Evolutionary conservation across 257 asterid genomes (phyloP).

Genomic region (Solanum bulbocastanum): DNA sequence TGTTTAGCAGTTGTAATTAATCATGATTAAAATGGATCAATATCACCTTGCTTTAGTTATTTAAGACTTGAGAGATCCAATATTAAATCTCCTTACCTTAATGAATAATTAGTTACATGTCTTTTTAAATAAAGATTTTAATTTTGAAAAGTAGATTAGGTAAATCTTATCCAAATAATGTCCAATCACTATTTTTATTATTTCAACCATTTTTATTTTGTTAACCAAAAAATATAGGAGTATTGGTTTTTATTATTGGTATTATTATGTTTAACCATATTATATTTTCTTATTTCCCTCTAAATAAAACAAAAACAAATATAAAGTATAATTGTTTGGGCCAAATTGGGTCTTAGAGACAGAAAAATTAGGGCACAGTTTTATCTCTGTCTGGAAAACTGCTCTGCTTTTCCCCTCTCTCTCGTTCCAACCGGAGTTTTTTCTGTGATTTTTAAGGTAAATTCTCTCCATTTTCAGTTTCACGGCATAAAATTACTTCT

Average conservation of each 20-base stretch:
- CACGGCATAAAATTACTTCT: background rate
- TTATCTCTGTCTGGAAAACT: background rate
- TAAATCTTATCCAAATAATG: background rate
- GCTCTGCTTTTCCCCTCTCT: background rate
- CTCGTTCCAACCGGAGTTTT: background rate
- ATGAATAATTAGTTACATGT: background rate
- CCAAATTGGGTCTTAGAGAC: background rate
- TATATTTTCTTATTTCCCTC: background rate
- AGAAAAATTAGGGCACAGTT: background rate
- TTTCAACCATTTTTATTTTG: background rate
- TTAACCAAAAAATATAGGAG: background rate
- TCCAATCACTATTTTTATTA: too few species aligned
- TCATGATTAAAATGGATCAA: background rate
- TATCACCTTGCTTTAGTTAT: background rate
- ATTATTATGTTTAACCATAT: background rate
- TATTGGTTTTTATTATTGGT: too few species aligned
- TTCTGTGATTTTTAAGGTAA: background rate
- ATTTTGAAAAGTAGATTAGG: background rate
- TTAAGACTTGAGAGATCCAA: background rate
- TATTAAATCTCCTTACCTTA: background rate
- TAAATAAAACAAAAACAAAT: too few species aligned
- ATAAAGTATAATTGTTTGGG: background rate
- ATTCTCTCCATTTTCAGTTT: background rate
- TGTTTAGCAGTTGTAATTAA: background rate
- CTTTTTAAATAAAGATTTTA: background rate